These are phyloP conservation scores for Pochonia chlamydosporia DNA, from an alignment of 2,329 filamentous ascomycete species.

Conservation along the genomic window DNA sequence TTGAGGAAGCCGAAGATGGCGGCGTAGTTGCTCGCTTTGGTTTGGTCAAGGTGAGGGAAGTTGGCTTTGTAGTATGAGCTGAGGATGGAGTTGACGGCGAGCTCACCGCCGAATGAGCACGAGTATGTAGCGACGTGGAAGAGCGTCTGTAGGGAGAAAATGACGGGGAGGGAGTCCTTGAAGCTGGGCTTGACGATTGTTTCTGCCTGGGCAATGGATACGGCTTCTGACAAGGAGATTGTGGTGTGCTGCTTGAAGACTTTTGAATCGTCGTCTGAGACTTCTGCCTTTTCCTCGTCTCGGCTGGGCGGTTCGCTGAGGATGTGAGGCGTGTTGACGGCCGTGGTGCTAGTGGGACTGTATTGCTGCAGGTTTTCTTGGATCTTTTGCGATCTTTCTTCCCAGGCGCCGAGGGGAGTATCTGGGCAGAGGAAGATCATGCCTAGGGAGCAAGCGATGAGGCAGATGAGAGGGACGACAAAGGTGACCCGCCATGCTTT, in stretches of 20 bases:
- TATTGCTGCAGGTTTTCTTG: constrained; percentile 46
- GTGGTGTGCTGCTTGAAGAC: constrained; percentile 38
- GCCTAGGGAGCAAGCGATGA: constrained; percentile 57
- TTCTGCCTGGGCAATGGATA: constrained; percentile 49
- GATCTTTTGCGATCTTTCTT: constrained; percentile 57
- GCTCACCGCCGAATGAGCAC: constrained; percentile 58
- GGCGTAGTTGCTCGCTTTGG: constrained; percentile 55
- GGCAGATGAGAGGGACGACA: constrained; percentile 74
- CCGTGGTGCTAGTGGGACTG: constrained; percentile 30
- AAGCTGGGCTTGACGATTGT: constrained; percentile 51
- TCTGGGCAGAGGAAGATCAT: constrained; percentile 74
- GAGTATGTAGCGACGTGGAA: constrained; percentile 53
- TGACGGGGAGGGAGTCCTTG: constrained; percentile 37
- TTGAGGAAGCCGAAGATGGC: constrained; percentile 73
- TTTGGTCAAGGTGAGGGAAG: constrained; percentile 52
- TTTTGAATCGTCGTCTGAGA: constrained; percentile 9
- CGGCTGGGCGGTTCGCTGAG: constrained; percentile 33
- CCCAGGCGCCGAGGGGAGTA: constrained; percentile 78
- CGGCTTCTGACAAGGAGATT: constrained; percentile 43
- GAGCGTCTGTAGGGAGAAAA: constrained; percentile 48
- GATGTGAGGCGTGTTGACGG: constrained; percentile 46
- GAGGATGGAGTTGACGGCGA: constrained; percentile 57
- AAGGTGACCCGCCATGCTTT: constrained; percentile 82
- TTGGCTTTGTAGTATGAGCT: constrained; percentile 54
- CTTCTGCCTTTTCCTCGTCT: constrained; percentile 23